Evolutionary conservation across 352 stramenopile genomes (phyloP), one percentile per base, ranked within the genome.

Genomic region (Pythium grandisporangium): DNA sequence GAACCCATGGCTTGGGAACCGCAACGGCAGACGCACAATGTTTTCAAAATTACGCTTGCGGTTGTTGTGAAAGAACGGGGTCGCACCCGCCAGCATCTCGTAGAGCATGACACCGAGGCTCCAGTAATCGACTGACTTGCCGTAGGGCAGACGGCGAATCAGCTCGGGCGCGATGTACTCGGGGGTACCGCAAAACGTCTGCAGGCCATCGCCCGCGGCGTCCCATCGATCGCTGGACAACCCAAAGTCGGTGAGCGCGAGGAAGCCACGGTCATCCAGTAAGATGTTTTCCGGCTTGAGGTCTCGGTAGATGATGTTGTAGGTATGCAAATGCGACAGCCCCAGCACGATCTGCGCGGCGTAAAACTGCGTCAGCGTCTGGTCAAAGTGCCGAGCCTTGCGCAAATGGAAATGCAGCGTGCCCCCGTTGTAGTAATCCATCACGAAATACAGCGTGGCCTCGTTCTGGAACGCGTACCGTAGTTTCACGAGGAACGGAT

Each of bases 211-310:
- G 16, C 49, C 49, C 37, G 83, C 88, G 36, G 70, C 76, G 42
- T 87, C 78, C 12, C 86, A 66, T 25, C 73, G 69, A 48, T 91
- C 78, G 32, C 78, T 72, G 7, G 78, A 90, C 6, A 93, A 55
- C n/a, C 84, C 84, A 50, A 95, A 92, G 42, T 95, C 84, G 5
- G 82, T 90, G n/a, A 95, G 58, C 12, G 81, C 83, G 37, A 95
- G 71, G 51, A 85, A 92, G 6, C 84, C 84, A 34, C 75, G 38
- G 39, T 88, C 72, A 43, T 92, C 80, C 57, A 95, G 65, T 10
- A 95, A 36, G 30, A 93, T 85, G 41, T 93, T 93, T 46, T 93
- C 81, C 0, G 79, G 73, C 51, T 93, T 93, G 3, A 93, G 60
- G 43, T 93, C 81, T 7, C 81, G 81, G 47, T 92, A 93, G 43